Conservation (phyloP, 768 basidiomycete species). For the Pleurotus salmoneostramineus region DNA sequence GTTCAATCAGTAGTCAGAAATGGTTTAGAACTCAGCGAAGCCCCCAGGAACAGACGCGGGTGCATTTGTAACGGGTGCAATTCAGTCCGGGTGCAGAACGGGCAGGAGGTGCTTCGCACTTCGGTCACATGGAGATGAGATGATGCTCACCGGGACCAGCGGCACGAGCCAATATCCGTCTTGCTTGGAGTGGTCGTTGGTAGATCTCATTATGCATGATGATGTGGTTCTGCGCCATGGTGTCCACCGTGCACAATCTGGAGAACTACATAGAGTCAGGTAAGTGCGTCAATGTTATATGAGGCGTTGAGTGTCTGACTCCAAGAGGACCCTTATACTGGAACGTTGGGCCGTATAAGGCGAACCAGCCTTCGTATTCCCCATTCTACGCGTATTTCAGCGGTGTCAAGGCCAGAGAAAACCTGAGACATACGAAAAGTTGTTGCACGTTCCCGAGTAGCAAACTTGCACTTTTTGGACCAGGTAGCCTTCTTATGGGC, state of each 20-base stretch:
- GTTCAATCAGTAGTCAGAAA: neutral
- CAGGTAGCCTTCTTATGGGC: neutral
- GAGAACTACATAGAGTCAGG: conserved; percentile 8
- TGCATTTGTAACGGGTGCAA: conserved; percentile 2
- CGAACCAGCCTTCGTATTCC: neutral
- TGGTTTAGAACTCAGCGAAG: neutral
- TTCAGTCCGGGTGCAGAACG: neutral
- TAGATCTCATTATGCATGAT: conserved; percentile 39
- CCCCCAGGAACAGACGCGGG: neutral
- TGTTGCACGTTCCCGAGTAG: conserved; percentile 2
- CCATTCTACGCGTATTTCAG: neutral
- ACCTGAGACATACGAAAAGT: neutral
- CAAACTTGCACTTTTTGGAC: conserved; percentile 3
- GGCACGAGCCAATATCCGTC: conserved; percentile 21
- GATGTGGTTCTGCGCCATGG: conserved; percentile 46
- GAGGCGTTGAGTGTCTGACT: neutral
- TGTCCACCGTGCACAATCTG: conserved; percentile 43
- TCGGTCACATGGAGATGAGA: neutral
- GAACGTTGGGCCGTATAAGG: conserved; percentile 1
- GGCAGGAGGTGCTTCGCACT: conserved; percentile 10
- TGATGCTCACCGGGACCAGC: conserved; percentile 19
- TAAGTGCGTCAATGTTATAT: neutral
- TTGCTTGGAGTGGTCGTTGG: conserved; percentile 32
- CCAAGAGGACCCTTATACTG: neutral
- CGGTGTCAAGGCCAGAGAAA: neutral